phyloP scores from a whole-genome alignment of 768 basidiomycete genomes.

The Pulveroboletus sp. region DNA sequence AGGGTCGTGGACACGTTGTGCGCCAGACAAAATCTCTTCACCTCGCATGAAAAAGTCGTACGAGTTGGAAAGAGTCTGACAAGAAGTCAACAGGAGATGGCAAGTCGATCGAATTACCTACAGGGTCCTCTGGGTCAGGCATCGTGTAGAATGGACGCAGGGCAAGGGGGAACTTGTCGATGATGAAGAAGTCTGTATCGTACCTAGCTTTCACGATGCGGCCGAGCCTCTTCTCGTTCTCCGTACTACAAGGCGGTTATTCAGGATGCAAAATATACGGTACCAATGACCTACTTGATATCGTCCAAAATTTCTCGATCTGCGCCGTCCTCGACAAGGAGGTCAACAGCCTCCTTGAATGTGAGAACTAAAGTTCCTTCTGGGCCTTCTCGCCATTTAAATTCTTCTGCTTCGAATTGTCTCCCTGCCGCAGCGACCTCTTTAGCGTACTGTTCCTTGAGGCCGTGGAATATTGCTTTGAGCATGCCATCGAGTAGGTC shows the following conservation, averaged over 20 bases:
- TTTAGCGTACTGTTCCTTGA: conserved; percentile 67
- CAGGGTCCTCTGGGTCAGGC: conserved; percentile 90
- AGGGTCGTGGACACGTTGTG: conserved; percentile 95
- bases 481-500: conserved; percentile 87
- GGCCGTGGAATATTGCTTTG: conserved; percentile 78
- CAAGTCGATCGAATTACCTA: conserved; percentile 34
- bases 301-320: conserved; percentile 77
- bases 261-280: neutral
- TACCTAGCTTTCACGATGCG: conserved; percentile 88
- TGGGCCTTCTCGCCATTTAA: conserved; percentile 71
- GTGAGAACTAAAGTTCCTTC: conserved; percentile 80
- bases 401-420: conserved; percentile 95
- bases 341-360: conserved; percentile 82
- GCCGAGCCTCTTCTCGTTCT: conserved; percentile 92
- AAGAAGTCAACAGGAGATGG: neutral
- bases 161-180: conserved; percentile 97
- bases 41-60: conserved; percentile 99
- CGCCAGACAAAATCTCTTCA: conserved; percentile 97
- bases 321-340: conserved; percentile 84
- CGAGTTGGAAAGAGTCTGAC: conserved; percentile 87
- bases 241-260: conserved; percentile 57
- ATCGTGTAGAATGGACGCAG: conserved; percentile 99
- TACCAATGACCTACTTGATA: conserved; percentile 59
- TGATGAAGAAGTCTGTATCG: conserved; percentile 97
- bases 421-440: conserved; percentile 79